Percentiles rank a stretch among this genome's conserved stretches.
Conservation (phyloP, 2,329 filamentous ascomycete species). For the Fusarium ramigenum region DNA sequence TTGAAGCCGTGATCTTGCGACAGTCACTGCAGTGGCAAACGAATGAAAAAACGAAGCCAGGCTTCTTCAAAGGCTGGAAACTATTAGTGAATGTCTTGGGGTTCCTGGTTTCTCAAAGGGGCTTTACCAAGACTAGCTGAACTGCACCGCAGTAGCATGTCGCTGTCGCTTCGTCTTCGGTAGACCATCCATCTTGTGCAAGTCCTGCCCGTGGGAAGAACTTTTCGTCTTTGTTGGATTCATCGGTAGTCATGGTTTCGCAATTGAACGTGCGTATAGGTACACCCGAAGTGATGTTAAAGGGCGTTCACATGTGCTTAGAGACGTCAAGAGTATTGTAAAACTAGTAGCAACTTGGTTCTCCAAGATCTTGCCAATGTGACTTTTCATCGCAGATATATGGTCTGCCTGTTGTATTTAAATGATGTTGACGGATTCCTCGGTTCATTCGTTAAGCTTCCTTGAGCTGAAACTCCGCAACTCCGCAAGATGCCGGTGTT, state of each 20-base stretch:
- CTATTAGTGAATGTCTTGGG: background rate
- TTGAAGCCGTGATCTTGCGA: slow-evolving; percentile 58
- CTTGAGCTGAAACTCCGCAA: background rate
- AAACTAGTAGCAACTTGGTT: background rate
- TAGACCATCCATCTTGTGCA: slow-evolving; percentile 56
- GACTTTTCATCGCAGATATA: background rate
- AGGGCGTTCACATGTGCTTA: too few relatives aligned
- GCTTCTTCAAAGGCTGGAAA: background rate
- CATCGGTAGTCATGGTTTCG: background rate
- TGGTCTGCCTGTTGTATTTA: background rate
- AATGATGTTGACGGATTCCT: background rate
- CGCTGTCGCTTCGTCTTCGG: slow-evolving; percentile 59
- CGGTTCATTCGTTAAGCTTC: too few relatives aligned
- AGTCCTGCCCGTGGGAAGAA: slow-evolving; percentile 37
- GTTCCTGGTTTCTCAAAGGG: background rate
- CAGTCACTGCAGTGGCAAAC: too few relatives aligned
- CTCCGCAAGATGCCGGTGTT: background rate
- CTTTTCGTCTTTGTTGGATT: background rate
- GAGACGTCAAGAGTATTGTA: background rate
- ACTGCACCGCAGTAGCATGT: slow-evolving; percentile 68
- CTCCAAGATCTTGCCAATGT: background rate
- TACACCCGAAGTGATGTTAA: background rate
- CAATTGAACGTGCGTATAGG: background rate
- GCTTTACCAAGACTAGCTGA: slow-evolving; percentile 61
- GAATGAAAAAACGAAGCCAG: slow-evolving; percentile 56